Percentiles rank a stretch among this genome's conserved stretches.
phyloP scores from a whole-genome alignment of 2,329 filamentous ascomycete genomes.

The Colletotrichum horii region DNA sequence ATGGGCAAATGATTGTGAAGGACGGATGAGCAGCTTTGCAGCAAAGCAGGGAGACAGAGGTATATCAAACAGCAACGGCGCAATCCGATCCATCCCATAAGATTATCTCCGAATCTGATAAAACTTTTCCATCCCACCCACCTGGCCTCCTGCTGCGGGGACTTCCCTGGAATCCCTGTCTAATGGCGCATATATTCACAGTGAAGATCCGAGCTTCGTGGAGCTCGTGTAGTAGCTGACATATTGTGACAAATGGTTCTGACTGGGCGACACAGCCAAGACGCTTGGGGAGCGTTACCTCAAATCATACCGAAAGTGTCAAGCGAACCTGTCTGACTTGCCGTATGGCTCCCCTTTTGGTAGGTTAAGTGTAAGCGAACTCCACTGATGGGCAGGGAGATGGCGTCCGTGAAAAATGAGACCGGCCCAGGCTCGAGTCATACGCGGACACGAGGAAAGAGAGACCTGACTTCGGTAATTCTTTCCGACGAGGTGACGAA shows the following conservation, averaged over 20 bases:
- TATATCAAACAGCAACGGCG: background rate
- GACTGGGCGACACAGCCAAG: background rate
- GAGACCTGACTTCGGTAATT: background rate
- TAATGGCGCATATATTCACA: background rate
- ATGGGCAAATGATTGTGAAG: background rate
- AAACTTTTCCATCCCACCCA: background rate
- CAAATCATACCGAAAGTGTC: background rate
- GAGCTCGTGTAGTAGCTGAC: background rate
- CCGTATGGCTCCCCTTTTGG: background rate
- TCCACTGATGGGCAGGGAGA: background rate
- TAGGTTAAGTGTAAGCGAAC: background rate
- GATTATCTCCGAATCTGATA: conserved; percentile 11
- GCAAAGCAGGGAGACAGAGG: background rate
- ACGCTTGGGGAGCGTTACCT: background rate
- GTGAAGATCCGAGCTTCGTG: background rate
- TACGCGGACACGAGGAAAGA: background rate
- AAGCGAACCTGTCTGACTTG: background rate
- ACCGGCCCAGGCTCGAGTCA: background rate
- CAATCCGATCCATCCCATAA: background rate
- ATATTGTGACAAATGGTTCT: background rate
- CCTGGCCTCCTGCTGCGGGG: background rate
- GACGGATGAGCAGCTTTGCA: background rate
- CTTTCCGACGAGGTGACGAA: background rate
- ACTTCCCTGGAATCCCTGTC: background rate
- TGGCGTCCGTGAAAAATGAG: background rate